Evolutionary conservation across 495 filamentous ascomycete genomes (phyloP), one percentile per base, ranked within the genome.

Genomic region (Neurospora africana): DNA sequence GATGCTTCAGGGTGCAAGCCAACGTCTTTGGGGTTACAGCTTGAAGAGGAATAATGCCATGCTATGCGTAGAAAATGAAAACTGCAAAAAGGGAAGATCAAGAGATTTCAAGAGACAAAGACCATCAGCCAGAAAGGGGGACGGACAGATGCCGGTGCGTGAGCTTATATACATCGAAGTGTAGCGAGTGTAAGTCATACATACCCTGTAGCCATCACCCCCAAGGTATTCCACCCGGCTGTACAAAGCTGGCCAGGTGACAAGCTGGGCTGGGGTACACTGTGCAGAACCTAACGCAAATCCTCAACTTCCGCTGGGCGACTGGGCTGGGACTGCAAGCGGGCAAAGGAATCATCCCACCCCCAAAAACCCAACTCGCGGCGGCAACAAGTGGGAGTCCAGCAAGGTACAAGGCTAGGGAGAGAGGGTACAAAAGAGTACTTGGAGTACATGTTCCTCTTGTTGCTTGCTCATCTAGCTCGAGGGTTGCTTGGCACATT

Each of bases 401-500:
- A 65, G 3, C 53, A 65, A 65, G 53, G 53, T 65, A 65, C 53
- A 65, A 8, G 27, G 27, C 27, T 19, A 33, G 15, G 53, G 15
- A 35, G 13, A 9, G 53, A 65, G 0, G 15, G 27, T 65, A 65
- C 53, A 30, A 15, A 27, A 6, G 3, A 17, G 53, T 65, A 65
- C 53, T 33, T 65, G 53, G 27, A 35, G 27, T 65, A 65, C 30
- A 5, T 33, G 27, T 33, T 17, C 53, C 27, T 61, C 11, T 61
- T 61, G 53, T 65, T 65, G 53, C 53, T 65, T 65, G 53, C 53
- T 69, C 44, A 71, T 47, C 53, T 43, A 38, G 38, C 43, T 41
- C 58, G 61, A 43, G 40, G 39, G 68, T 15, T 23, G 39, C 72
- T 74, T 72, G 73, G 72, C 72, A 76, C 69, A 37, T 73, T 44